Evolutionary conservation across 2,329 filamentous ascomycete species (phyloP), one percentile per base, ranked within the genome.

Genomic region (Fusarium sp.): DNA sequence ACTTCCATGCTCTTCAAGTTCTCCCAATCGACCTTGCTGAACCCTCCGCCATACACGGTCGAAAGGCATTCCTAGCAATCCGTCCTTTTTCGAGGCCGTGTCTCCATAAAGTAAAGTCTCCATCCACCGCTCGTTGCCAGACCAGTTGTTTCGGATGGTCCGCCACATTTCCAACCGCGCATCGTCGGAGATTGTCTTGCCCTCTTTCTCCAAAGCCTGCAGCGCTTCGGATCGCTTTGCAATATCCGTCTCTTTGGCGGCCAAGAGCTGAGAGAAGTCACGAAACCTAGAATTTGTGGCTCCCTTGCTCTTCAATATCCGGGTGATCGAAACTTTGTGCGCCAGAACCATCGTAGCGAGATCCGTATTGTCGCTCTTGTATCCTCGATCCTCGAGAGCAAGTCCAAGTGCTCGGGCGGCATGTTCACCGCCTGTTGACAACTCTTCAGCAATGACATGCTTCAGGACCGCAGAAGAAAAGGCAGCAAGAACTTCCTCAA

Each of bases 391-490:
- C 71, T 92, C 88, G 5, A 89, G 80, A 0, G 90, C 87, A 8
- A 93, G 74, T 12, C 80, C 81, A 68, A 89, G 82, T 1, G 87
- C 87, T 9, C 88, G 75, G 10, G 87, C 84, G 41, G 83, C 82
- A 54, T 83, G 77, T n/a, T 78, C 71, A 39, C 78, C 73, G 40
- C 80, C 77, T 39, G 81, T 79, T 18, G 79, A 78, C 41, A 78
- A 73, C 40, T 83, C 77, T 43, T 83, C 81, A 0, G 85, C 82
- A 1, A 92, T 81, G 1, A 88, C 80, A 75, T 91, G 94, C 76
- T 92, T 92, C 66, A 98, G 79, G 1, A 97, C 94, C 0, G 90
- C 88, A 13, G 92, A 93, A 1, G 95, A 98, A 75, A 99, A 97
- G 1, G 90, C 86, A 4, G 94, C 90, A 30, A 98, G 85, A 1